phyloP scores from a whole-genome alignment of 805 yeast genomes.

The Yarrowia sp. region DNA sequence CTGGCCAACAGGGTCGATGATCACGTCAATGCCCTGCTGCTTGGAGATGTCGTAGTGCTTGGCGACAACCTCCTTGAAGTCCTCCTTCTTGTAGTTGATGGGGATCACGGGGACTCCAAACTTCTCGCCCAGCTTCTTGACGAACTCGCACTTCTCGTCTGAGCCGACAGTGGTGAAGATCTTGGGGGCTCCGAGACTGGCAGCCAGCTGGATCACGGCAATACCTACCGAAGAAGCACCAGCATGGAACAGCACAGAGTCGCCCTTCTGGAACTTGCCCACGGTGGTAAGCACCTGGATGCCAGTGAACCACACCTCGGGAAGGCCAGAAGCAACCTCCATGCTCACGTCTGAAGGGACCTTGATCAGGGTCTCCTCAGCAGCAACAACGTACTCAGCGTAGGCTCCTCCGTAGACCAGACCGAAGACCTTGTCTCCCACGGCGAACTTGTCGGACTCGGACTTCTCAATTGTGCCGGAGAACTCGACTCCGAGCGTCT shows the following conservation, averaged over 20 bases:
- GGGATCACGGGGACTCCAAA: constrained; percentile 35
- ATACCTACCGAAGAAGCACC: constrained; percentile 41
- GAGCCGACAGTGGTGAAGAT: constrained; percentile 40
- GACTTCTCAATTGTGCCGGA: constrained; percentile 37
- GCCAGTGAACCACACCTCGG: constrained; percentile 43
- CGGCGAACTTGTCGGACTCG: constrained; percentile 30
- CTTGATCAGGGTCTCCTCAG: constrained; percentile 33
- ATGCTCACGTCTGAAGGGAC: constrained; percentile 34
- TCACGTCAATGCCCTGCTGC: constrained; percentile 36
- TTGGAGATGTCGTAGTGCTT: constrained; percentile 30
- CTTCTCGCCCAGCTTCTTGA: constrained; percentile 31
- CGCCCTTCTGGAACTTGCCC: constrained; percentile 36
- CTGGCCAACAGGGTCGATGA: constrained; percentile 39
- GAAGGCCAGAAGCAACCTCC: constrained; percentile 39
- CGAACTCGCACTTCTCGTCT: constrained; percentile 34
- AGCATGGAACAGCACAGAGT: constrained; percentile 39
- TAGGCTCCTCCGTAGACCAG: constrained; percentile 42
- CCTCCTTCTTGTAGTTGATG: constrained; percentile 35
- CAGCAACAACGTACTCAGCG: constrained; percentile 40
- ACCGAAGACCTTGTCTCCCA: constrained; percentile 42
- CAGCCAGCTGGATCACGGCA: constrained; percentile 43
- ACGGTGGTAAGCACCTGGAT: constrained; percentile 38
- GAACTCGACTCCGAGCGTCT: constrained; percentile 42
- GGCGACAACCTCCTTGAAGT: constrained; percentile 33
- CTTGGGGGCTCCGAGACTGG: constrained; percentile 39